Base-by-base conservation (phyloP, 768 basidiomycete species). In the Hericium erinaceus region DNA sequence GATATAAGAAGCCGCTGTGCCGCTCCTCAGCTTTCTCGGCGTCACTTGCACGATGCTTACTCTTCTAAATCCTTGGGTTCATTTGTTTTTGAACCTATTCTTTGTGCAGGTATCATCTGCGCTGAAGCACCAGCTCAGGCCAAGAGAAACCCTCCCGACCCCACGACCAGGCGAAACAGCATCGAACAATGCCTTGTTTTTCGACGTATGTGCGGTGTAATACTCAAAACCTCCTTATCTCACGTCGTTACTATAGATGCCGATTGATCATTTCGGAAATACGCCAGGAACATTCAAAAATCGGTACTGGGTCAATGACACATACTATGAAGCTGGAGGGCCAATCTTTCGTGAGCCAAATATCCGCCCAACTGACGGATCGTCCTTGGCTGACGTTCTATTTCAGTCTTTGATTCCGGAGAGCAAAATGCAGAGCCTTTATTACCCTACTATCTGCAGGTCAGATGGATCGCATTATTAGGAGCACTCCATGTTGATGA, bases 281-380 rank as follows among this genome's bases (percentile, higher is more conserved):
- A 66, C 70, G 2, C 48, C 55, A 0, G 61, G 54, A 10, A 76
- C 75, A 0, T 80, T 77, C 65, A 66, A 67, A 38, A 78, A 79
- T 61, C 71, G 78, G 3, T 80, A 74, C 53, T 80, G 78, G 78
- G 66, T 79, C 24, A 80, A 80, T 56, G 68, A 70, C 2, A 76
- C 76, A 0, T 79, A 77, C 63, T 79, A 74, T 62, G 67, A 76
- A 59, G 57, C 68, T 11, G 78, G 78, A 7, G 78, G 78, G 3
- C 78, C 78, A 4, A 77, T 79, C 1, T 76, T 80, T 53, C 52
- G 77, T 77, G 57, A 26, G 76, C 66, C n/a, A 7, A 18, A 18
- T 59, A 46, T 44, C 10, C 24, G 8, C 26, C 26, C 8, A 33
- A 33, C 1, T 8, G 33, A 33, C 33, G 2, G 9, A 33, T 8